These are phyloP conservation scores for Saksenaea vasiformis DNA, from an alignment of 371 early-diverging fungal species.

Conservation along the genomic window DNA sequence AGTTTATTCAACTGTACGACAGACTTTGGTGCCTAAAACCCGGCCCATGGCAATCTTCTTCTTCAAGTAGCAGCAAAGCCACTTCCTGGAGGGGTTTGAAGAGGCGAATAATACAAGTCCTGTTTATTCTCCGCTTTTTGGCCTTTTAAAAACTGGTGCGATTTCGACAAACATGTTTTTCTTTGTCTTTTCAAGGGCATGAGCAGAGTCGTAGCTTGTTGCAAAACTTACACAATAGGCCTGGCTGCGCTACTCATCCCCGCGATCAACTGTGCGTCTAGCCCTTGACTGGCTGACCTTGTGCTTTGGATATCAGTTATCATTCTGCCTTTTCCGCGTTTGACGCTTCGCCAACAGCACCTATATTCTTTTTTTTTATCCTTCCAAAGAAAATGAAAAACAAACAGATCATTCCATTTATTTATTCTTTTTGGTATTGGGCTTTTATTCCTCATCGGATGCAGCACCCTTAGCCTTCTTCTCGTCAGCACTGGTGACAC, in stretches of 20 bases:
- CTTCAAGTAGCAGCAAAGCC: background rate
- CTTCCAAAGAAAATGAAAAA: background rate
- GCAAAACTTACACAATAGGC: constrained; percentile 23
- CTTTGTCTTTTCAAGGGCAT: constrained; percentile 19
- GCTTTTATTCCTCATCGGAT: constrained; percentile 32
- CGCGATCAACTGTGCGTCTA: constrained; percentile 13
- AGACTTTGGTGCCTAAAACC: no score
- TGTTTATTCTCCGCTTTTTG: background rate
- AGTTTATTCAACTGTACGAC: no score
- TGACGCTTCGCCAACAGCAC: constrained; percentile 15
- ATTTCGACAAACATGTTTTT: constrained; percentile 6
- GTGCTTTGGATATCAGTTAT: constrained; percentile 20
- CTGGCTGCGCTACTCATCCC: constrained; percentile 24
- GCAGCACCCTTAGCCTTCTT: constrained; percentile 49
- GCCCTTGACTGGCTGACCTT: background rate
- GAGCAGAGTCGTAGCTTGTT: constrained; percentile 24
- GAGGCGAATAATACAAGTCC: background rate
- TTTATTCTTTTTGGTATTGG: background rate
- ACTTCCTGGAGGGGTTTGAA: background rate
- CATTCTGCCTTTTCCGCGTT: background rate
- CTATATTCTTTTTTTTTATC: background rate
- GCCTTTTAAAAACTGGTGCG: background rate
- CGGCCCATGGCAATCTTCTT: no score
- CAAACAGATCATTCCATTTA: background rate
- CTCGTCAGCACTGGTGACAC: constrained; percentile 74